Percentiles rank a stretch among this genome's conserved stretches.
These are phyloP conservation scores for Candida ortonii DNA, from an alignment of 805 yeast species.

Conservation along the genomic window DNA sequence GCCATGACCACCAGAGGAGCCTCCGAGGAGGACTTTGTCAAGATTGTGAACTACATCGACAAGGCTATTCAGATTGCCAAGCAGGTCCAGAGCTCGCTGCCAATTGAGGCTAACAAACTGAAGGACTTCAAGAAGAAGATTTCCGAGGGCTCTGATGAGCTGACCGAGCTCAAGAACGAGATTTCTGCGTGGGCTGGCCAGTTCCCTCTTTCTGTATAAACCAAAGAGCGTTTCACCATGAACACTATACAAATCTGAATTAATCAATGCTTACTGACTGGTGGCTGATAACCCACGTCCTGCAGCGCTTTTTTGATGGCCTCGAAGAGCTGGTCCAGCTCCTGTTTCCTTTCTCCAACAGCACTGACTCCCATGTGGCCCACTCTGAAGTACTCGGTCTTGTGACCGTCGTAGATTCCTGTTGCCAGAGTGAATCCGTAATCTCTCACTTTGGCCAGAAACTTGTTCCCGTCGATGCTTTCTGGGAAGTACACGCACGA, in stretches of 20 bases:
- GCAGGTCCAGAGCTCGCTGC: slow-evolving; percentile 72
- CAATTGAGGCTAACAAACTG: slow-evolving; percentile 90
- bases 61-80: slow-evolving; percentile 73
- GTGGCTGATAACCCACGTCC: no score
- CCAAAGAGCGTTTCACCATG: neutral
- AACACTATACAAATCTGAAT: slow-evolving; percentile 23
- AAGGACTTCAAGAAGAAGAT: slow-evolving; percentile 92
- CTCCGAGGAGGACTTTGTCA: slow-evolving; percentile 79
- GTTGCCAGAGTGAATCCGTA: slow-evolving; percentile 82
- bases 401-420: slow-evolving; percentile 81
- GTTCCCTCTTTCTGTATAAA: slow-evolving; percentile 64
- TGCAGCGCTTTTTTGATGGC: slow-evolving; percentile 43
- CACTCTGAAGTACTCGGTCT: slow-evolving; percentile 80
- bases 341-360: slow-evolving; percentile 50
- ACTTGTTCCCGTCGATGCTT: slow-evolving; percentile 63
- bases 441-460: slow-evolving; percentile 54
- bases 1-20: slow-evolving; percentile 98
- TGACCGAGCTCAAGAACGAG: slow-evolving; percentile 68
- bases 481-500: slow-evolving; percentile 84
- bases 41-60: slow-evolving; percentile 78
- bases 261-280: no score
- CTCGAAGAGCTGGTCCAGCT: slow-evolving; percentile 48
- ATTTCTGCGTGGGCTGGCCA: slow-evolving; percentile 88
- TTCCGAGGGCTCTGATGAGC: slow-evolving; percentile 66
- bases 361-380: slow-evolving; percentile 95